Conservation (phyloP, 2,329 filamentous ascomycete species). For the Beauveria bassiana region DNA sequence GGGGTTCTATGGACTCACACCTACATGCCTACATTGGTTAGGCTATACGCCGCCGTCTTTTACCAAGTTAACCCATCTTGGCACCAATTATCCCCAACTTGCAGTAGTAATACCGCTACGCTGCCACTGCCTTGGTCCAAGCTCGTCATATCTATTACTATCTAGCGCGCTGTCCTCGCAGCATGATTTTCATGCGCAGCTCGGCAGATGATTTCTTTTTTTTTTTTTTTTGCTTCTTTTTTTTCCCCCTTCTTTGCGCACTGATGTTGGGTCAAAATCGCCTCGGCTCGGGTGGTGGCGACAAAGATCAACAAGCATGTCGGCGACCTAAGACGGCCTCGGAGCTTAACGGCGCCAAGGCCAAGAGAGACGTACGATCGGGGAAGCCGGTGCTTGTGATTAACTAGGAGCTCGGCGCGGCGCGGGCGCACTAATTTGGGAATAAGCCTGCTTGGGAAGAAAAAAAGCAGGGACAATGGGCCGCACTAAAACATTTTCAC, state of each 20-base stretch:
- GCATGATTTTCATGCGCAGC: not conserved
- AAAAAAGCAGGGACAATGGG: not conserved
- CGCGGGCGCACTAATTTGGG: not conserved
- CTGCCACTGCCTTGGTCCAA: not conserved
- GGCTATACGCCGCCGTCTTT: too few relatives aligned
- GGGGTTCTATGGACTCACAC: too few relatives aligned
- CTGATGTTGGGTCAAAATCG: not conserved
- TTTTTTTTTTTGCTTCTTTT: too few relatives aligned
- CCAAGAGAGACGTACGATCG: not conserved
- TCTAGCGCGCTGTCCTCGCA: not conserved
- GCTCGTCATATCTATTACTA: not conserved
- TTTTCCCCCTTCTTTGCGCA: too few relatives aligned
- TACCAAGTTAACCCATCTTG: too few relatives aligned
- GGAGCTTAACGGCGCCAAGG: slow-evolving; percentile 1
- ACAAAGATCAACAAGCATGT: not conserved
- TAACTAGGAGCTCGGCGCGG: not conserved
- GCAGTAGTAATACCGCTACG: not conserved
- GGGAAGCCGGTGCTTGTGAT: not conserved
- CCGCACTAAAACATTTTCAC: slow-evolving; percentile 7
- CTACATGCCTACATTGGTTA: too few relatives aligned
- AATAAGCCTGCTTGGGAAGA: not conserved
- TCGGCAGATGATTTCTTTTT: not conserved
- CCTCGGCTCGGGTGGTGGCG: slow-evolving; percentile 7
- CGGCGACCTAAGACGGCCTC: not conserved
- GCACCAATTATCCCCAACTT: too few relatives aligned